Percentiles rank a stretch among this genome's conserved stretches.
phyloP scores from a whole-genome alignment of 768 basidiomycete genomes.

The Nidularia sp. region DNA sequence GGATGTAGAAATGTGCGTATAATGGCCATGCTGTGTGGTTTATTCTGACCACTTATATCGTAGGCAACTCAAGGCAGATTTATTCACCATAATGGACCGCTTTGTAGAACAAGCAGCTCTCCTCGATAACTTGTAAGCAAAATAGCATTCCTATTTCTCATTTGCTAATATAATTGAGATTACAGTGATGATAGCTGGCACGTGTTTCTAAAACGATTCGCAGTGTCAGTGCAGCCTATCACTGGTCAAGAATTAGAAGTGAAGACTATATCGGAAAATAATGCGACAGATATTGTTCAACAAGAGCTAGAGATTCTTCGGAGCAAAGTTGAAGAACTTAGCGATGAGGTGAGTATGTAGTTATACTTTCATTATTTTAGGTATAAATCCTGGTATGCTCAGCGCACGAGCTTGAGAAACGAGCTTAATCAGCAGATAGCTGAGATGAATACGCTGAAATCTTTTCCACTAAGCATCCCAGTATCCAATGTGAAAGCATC shows the following conservation, averaged over 20 bases:
- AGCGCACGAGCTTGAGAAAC: conserved; percentile 50
- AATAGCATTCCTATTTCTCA: neutral
- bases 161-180: conserved; percentile 10
- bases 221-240: conserved; percentile 58
- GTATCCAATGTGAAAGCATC: conserved; percentile 30
- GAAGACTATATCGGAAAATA: conserved; percentile 28
- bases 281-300: conserved; percentile 38
- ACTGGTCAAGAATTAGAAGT: conserved; percentile 64
- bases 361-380: too few relatives aligned
- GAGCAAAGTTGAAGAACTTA: conserved; percentile 57
- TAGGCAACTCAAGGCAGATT: conserved; percentile 61
- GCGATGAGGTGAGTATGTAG: conserved; percentile 50
- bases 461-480: conserved; percentile 36
- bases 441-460: conserved; percentile 62
- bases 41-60: neutral
- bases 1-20: conserved; percentile 56
- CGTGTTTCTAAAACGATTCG: conserved; percentile 54
- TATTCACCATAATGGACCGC: conserved; percentile 55
- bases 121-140: conserved; percentile 61
- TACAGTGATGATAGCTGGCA: conserved; percentile 67
- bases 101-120: conserved; percentile 60
- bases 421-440: conserved; percentile 62
- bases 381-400: neutral
- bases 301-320: conserved; percentile 62
- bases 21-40: too few relatives aligned